These are phyloP conservation scores for Nakataea oryzae DNA, from an alignment of 2,329 filamentous ascomycete species.

Conservation along the genomic window DNA sequence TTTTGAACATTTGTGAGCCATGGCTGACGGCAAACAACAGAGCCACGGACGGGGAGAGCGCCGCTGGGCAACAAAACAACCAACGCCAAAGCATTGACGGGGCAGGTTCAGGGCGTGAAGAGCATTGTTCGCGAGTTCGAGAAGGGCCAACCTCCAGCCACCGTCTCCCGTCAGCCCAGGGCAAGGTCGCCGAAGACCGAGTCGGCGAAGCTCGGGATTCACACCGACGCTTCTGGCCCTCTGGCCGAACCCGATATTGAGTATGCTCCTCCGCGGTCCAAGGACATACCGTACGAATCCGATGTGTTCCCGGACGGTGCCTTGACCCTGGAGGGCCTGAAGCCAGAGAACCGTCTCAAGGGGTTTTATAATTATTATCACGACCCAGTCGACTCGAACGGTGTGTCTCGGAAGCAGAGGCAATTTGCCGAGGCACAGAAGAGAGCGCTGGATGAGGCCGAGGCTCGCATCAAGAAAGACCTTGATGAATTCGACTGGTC, in stretches of 20 bases:
- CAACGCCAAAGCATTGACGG: constrained; percentile 66
- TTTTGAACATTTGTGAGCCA: constrained; percentile 2
- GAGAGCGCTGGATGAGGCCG: constrained; percentile 39
- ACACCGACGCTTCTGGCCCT: constrained; percentile 36
- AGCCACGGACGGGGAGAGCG: constrained; percentile 56
- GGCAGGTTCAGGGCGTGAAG: constrained; percentile 52
- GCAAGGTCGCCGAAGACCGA: constrained; percentile 41
- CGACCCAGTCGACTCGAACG: constrained; percentile 57
- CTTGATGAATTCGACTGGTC: constrained; percentile 54
- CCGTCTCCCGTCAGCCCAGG: constrained; percentile 47
- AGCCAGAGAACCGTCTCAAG: constrained; percentile 47
- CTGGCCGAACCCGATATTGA: constrained; percentile 68
- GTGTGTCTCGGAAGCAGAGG: constrained; percentile 50
- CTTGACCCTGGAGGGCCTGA: constrained; percentile 46
- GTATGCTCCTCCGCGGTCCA: constrained; percentile 71
- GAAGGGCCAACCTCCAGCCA: constrained; percentile 51
- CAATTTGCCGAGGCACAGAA: constrained; percentile 45
- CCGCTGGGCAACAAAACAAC: constrained; percentile 92
- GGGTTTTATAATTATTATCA: constrained; percentile 52
- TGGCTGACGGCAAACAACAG: constrained; percentile 22
- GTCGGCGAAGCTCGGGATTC: constrained; percentile 51
- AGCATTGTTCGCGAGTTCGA: constrained; percentile 47
- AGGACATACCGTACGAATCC: constrained; percentile 56
- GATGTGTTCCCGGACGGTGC: constrained; percentile 52
- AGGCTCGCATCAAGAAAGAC: constrained; percentile 57